A percentile compares a stretch with the other conserved stretches of the same genome.
phyloP scores from a whole-genome alignment of 495 filamentous ascomycete genomes.

The Cercophora samala region DNA sequence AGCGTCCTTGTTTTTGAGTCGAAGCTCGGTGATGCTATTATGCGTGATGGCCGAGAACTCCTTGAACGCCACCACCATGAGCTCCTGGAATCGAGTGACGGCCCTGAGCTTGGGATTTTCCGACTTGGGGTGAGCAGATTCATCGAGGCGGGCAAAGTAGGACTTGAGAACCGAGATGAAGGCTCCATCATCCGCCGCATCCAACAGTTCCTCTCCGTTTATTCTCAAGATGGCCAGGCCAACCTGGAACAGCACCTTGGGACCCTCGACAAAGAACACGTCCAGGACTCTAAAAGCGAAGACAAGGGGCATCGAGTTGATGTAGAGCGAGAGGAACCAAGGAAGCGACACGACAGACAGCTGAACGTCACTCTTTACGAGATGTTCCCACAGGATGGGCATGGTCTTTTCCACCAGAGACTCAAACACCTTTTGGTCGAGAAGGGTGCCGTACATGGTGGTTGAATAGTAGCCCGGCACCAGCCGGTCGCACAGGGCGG shows the following conservation, averaged over 20 bases:
- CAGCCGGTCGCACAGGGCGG: conserved; percentile 85
- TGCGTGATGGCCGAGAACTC: conserved; percentile 96
- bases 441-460: conserved; percentile 96
- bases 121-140: conserved; percentile 91
- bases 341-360: conserved; percentile 97
- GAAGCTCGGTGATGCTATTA: conserved; percentile 81
- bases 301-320: conserved; percentile 97
- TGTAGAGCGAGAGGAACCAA: conserved; percentile 97
- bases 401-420: conserved; percentile 96
- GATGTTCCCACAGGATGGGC: conserved; percentile 97
- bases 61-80: conserved; percentile 98
- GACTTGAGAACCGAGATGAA: conserved; percentile 95
- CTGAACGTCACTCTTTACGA: conserved; percentile 91
- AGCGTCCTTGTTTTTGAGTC: conserved; percentile 85
- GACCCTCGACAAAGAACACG: conserved; percentile 96
- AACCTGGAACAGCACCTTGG: conserved; percentile 95
- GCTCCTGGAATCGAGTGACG: conserved; percentile 92
- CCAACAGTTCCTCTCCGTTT: conserved; percentile 95
- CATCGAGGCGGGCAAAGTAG: conserved; percentile 89
- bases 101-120: conserved; percentile 89
- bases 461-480: conserved; percentile 95
- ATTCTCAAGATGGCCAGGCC: conserved; percentile 94
- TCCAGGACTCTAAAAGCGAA: conserved; percentile 96
- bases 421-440: conserved; percentile 96
- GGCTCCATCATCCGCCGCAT: conserved; percentile 90